Percentiles rank a stretch among this genome's conserved stretches.
Evolutionary conservation across 257 asterid species (phyloP).

Genomic region (Penstemon newberryi): DNA sequence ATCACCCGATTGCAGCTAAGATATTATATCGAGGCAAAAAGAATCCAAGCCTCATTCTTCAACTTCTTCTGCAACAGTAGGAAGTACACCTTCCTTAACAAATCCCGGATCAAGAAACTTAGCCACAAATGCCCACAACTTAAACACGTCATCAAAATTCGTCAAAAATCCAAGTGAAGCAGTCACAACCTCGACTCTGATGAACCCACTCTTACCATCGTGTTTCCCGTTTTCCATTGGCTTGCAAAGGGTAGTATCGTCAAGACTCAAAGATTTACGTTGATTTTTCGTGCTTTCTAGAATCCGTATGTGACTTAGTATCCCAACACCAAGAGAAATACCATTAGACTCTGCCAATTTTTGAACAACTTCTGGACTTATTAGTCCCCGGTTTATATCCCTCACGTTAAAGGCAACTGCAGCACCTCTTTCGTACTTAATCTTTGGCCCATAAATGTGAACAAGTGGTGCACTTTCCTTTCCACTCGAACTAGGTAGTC

Average conservation of each 20-base stretch:
- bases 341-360: constrained; percentile 76
- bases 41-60: constrained; percentile 47
- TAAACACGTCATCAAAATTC: constrained; percentile 90
- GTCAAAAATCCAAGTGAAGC: constrained; percentile 92
- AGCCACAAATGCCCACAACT: constrained; percentile 95
- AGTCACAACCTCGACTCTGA: constrained; percentile 93
- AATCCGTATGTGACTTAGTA: constrained; percentile 80
- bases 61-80: constrained; percentile 71
- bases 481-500: constrained; percentile 54
- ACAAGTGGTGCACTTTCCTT: constrained; percentile 58
- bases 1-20: constrained; percentile 44
- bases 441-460: constrained; percentile 93
- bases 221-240: constrained; percentile 82
- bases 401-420: constrained; percentile 86
- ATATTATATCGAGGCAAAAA: constrained; percentile 29
- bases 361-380: constrained; percentile 82
- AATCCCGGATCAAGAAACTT: constrained; percentile 82
- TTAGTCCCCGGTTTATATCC: constrained; percentile 70
- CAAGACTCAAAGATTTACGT: constrained; percentile 51
- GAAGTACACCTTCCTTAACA: constrained; percentile 70
- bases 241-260: constrained; percentile 82
- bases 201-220: constrained; percentile 71
- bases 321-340: constrained; percentile 83
- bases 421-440: constrained; percentile 93
- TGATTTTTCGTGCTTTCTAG: constrained; percentile 63